Conservation (phyloP, 2,329 filamentous ascomycete genomes). For the Talaromyces atroroseus region DNA sequence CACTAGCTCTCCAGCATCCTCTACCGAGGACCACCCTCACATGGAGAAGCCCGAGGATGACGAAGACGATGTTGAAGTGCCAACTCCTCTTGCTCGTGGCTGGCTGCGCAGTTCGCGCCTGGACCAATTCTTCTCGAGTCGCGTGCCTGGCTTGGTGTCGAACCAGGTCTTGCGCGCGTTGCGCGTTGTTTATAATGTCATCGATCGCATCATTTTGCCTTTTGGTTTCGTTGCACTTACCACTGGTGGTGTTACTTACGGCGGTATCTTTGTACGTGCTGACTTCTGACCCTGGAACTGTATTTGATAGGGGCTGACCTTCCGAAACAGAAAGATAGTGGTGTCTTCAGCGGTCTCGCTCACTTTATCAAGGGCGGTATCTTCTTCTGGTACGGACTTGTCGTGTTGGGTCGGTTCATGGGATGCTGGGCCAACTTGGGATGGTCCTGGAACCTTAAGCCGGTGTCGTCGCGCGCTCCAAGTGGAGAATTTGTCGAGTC, state of each 20-base stretch:
- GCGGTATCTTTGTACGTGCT: constrained; percentile 72
- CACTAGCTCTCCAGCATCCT: constrained; percentile 62
- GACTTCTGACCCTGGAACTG: background rate
- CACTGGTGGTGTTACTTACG: constrained; percentile 70
- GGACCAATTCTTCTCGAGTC: constrained; percentile 49
- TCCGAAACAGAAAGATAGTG: constrained; percentile 55
- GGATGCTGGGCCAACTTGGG: constrained; percentile 85
- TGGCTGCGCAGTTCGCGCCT: constrained; percentile 45
- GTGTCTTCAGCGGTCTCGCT: constrained; percentile 77
- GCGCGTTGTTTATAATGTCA: constrained; percentile 56
- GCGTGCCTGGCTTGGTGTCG: constrained; percentile 53
- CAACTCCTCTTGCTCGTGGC: constrained; percentile 19
- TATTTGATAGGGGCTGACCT: constrained; percentile 4
- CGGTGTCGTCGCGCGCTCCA: constrained; percentile 60
- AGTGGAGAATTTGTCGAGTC: constrained; percentile 88
- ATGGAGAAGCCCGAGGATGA: constrained; percentile 30
- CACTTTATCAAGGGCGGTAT: constrained; percentile 94
- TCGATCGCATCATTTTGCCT: constrained; percentile 72
- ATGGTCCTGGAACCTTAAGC: constrained; percentile 92
- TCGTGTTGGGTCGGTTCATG: constrained; percentile 84
- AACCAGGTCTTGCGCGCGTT: constrained; percentile 54
- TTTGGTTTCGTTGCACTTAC: constrained; percentile 69
- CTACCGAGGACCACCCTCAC: constrained; percentile 49
- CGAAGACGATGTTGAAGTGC: constrained; percentile 38
- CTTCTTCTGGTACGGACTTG: constrained; percentile 86